Base-by-base conservation (phyloP, 2,329 filamentous ascomycete species). In the Dothiorella sarmentorum region DNA sequence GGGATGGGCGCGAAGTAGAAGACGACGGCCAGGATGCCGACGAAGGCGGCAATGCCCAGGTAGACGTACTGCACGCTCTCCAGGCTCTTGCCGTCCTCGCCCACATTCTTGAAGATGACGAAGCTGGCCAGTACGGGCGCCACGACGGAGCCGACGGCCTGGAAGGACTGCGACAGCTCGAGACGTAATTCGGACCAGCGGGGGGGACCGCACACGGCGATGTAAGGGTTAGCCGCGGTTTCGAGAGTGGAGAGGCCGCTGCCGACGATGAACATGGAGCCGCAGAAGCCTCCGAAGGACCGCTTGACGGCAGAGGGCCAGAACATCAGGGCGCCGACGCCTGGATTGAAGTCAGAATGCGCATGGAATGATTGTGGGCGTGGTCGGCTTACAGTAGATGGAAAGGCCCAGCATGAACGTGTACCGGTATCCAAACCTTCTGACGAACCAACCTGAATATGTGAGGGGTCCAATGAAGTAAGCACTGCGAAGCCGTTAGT, bases 41-140 rank as follows among this genome's bases (percentile, higher is more conserved):
- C 88, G 62, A 91, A 91, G 67, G 82, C 76, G 3, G 86, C 90
- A 61, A 93, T 87, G 58, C 86, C 87, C n/a, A 94, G 81, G 65
- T 94, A 94, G 0, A 89, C 86, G 84, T 85, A 91, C 71, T 91
- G 87, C 1, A 91, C 88, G 58, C 86, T 85, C 63, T 79, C 78
- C 3, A 94, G 79, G 1, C 82, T 82, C 27, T 78, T 71, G 2
- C 73, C 71, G 9, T 81, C 76, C 56, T 83, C 78, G 47, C 83
- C 81, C 7, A 89, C 80, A 11, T 80, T 76, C 58, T 80, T 82
- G 75, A 91, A 91, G 73, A 91, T 88, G 59, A 88, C 86, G 61
- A 86, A 86, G 1, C 85, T 87, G 42, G 86, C 89, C 7, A 91
- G 77, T 0, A 90, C 82, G 1, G 89, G 88, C 0, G 87, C 88